Percentiles rank a stretch among this genome's conserved stretches.
Conservation (phyloP, 2,329 filamentous ascomycete genomes). For the Raffaelea albimanens region DNA sequence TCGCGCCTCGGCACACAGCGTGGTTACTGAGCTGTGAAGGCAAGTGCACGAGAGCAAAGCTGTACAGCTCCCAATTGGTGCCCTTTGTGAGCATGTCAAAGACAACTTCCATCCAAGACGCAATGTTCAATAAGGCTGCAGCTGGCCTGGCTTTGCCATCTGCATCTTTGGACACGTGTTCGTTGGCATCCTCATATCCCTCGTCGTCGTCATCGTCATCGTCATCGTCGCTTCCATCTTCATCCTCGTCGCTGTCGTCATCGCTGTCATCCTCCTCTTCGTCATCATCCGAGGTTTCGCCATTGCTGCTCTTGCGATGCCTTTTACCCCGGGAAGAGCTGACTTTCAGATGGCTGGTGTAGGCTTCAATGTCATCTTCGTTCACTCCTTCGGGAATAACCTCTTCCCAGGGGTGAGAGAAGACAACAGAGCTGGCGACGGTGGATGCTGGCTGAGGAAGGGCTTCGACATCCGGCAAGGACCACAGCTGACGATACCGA, state of each 20-base stretch:
- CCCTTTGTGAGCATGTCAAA: slow-evolving; percentile 65
- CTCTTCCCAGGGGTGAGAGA: slow-evolving; percentile 25
- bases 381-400: too few relatives aligned
- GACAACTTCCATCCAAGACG: slow-evolving; percentile 67
- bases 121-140: slow-evolving; percentile 40
- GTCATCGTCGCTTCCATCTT: neutral
- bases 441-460: slow-evolving; percentile 38
- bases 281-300: neutral
- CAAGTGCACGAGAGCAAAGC: slow-evolving; percentile 77
- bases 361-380: too few relatives aligned
- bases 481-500: slow-evolving; percentile 46
- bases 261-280: neutral
- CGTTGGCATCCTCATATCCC: neutral
- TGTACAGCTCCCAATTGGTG: slow-evolving; percentile 85
- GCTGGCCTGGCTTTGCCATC: neutral
- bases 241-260: neutral
- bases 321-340: neutral
- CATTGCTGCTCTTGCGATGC: neutral
- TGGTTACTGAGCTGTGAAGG: slow-evolving; percentile 86
- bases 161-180: neutral
- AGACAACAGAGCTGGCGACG: slow-evolving; percentile 40
- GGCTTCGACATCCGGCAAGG: slow-evolving; percentile 44
- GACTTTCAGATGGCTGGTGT: slow-evolving; percentile 2
- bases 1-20: slow-evolving; percentile 66
- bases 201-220: neutral